Evolutionary conservation across 768 basidiomycete genomes (phyloP).

Genomic region (Rhodocollybia butyracea): DNA sequence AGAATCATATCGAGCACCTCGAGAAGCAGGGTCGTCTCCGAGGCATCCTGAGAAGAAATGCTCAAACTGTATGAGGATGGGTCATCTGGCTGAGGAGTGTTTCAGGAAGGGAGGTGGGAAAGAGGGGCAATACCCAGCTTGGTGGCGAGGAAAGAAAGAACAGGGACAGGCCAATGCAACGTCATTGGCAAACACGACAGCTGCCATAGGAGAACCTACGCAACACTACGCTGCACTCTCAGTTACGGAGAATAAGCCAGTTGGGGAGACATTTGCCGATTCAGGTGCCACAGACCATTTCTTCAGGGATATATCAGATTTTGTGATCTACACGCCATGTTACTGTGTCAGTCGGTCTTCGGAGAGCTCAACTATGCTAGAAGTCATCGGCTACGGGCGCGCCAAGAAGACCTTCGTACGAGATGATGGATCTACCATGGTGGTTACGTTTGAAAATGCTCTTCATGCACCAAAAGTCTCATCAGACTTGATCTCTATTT

Average conservation of each 20-base stretch:
- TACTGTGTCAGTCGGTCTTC: constrained; percentile 6
- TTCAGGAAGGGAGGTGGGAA: constrained; percentile 17
- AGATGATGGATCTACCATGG: constrained; percentile 10
- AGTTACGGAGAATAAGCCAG: background rate
- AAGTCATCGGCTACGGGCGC: constrained; percentile 18
- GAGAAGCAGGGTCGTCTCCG: background rate
- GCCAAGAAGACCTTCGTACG: constrained; percentile 12
- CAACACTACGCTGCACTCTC: background rate
- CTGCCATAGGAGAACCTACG: background rate
- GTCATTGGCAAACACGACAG: background rate
- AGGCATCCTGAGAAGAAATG: constrained; percentile 3
- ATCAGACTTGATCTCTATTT: constrained; percentile 23
- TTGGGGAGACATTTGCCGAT: constrained; percentile 7
- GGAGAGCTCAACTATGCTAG: constrained; percentile 10
- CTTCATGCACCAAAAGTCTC: constrained; percentile 23
- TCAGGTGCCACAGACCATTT: constrained; percentile 24
- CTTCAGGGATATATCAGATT: constrained; percentile 15
- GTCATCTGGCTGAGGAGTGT: constrained; percentile 18
- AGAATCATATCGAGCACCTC: background rate
- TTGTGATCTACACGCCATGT: constrained; percentile 13
- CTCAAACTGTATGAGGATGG: constrained; percentile 13
- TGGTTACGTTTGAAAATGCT: constrained; percentile 17
- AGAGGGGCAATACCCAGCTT: constrained; percentile 1
- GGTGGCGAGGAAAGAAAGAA: constrained; percentile 11
- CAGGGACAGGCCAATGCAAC: background rate